Evolutionary conservation across 2,329 filamentous ascomycete species (phyloP), one percentile per base, ranked within the genome.

Genomic region (Penicillium sp.): DNA sequence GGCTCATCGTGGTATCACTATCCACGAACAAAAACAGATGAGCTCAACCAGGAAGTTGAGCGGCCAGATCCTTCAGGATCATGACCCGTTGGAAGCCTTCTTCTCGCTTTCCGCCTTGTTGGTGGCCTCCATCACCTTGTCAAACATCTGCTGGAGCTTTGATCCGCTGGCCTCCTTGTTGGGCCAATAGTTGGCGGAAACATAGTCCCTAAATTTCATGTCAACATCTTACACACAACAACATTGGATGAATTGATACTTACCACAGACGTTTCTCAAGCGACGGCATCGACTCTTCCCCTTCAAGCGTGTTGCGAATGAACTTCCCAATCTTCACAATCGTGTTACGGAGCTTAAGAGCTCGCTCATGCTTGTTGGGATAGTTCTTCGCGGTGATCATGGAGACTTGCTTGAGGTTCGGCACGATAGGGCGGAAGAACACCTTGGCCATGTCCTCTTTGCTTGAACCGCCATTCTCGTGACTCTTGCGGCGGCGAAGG

Each of bases 361-460:
- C 81, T 44, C 81, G 76, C 60, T 79, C 73, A 17, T 71, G 62
- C 63, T 81, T 81, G 60, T 77, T 78, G 9, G 80, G 79, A 47
- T 80, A 76, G 40, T 77, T 79, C 58, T 79, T 78, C 61, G 81
- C 82, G 1, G 79, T 83, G 45, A 81, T 78, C 35, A 72, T 73
- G 26, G 79, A 76, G n/a, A 82, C 79, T 57, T 76, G 75, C 61
- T 74, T 78, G 24, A 82, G 70, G 55, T 78, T 75, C 40, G 78
- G 77, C 45, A 75, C 75, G 40, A 83, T 81, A 13, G 81, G 81
- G 59, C 77, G 80, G 70, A 83, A 83, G 62, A 83, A 74, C 63
- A 77, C 71, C 53, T 75, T 76, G 57, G 80, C 72, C 69, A 82
- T 80, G 42, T 78, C 75, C 64, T 79, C 70, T 42, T 74, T 73